A percentile compares a stretch with the other conserved stretches of the same genome.
These are phyloP conservation scores for Clavispora vitiphila DNA, from an alignment of 805 yeast species.

Conservation along the genomic window DNA sequence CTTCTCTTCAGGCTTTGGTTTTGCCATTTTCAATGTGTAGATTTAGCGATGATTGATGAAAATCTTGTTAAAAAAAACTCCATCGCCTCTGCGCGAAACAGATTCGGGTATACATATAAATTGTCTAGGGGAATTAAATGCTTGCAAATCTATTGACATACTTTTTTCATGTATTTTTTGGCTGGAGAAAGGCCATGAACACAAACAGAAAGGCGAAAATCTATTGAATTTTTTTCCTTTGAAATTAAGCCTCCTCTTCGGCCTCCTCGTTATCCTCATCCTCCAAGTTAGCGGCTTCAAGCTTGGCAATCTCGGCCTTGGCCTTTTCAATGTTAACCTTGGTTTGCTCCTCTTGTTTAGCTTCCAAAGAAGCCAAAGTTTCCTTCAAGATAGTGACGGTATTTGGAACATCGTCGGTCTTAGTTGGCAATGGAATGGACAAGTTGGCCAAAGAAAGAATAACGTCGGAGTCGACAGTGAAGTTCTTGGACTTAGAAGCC, in stretches of 20 bases:
- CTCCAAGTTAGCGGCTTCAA: conserved; percentile 46
- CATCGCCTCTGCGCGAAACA: conserved; percentile 1
- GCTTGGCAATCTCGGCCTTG: conserved; percentile 66
- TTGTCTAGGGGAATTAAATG: neutral
- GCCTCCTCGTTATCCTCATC: conserved; percentile 25
- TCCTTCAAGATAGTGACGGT: conserved; percentile 64
- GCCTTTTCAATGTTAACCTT: conserved; percentile 70
- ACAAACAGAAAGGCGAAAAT: neutral
- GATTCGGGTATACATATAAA: neutral
- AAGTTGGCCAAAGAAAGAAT: conserved; percentile 73
- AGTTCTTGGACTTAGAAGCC: conserved; percentile 44
- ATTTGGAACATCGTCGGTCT: conserved; percentile 61
- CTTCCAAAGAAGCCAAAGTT: conserved; percentile 63
- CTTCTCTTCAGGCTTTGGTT: conserved; percentile 19
- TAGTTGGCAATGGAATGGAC: conserved; percentile 72
- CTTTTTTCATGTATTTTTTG: conserved; percentile 1
- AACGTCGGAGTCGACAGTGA: conserved; percentile 75
- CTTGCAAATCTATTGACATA: conserved; percentile 2
- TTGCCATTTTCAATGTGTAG: conserved; percentile 9
- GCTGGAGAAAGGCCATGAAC: neutral
- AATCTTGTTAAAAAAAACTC: neutral
- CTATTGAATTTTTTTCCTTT: neutral
- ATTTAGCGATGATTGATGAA: neutral
- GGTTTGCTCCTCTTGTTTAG: conserved; percentile 77
- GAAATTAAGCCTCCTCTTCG: conserved; percentile 29